Percentiles rank a stretch among this genome's conserved stretches.
Conservation (phyloP, 1,284 basidiomycete species). For the Fomitopsis betulina region DNA sequence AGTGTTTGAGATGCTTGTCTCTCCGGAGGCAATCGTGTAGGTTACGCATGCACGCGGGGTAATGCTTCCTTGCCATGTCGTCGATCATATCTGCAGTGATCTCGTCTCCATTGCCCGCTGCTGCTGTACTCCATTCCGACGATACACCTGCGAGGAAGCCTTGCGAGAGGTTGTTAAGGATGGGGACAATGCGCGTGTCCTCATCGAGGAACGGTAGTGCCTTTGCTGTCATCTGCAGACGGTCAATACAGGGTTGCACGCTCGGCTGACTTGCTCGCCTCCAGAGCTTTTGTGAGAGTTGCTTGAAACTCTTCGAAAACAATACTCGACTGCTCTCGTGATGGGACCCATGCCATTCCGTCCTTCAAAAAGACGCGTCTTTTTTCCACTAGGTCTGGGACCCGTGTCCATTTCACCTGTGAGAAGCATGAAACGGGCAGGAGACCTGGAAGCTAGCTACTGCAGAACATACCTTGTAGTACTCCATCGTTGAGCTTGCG, state of each 20-base stretch:
- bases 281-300: conserved; percentile 74
- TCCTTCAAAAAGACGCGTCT: conserved; percentile 77
- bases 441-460: not conserved
- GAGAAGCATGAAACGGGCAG: not conserved
- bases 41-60: conserved; percentile 95
- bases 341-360: conserved; percentile 91
- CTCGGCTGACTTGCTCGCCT: conserved; percentile 45
- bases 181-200: conserved; percentile 87
- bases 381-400: conserved; percentile 88
- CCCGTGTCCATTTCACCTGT: conserved; percentile 81
- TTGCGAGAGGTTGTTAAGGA: conserved; percentile 90
- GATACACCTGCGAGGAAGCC: conserved; percentile 92
- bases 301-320: conserved; percentile 86
- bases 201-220: conserved; percentile 93
- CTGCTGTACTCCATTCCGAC: conserved; percentile 69
- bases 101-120: conserved; percentile 50
- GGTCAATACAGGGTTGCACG: conserved; percentile 7
- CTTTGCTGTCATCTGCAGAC: conserved; percentile 73
- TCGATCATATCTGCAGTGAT: conserved; percentile 96
- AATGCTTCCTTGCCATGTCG: conserved; percentile 83
- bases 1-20: conserved; percentile 91
- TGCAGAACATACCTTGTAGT: conserved; percentile 56
- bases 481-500: conserved; percentile 43
- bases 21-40: conserved; percentile 77
- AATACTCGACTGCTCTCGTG: conserved; percentile 79